These are phyloP conservation scores for Trametes elegans DNA, from an alignment of 768 basidiomycete species.

Conservation along the genomic window DNA sequence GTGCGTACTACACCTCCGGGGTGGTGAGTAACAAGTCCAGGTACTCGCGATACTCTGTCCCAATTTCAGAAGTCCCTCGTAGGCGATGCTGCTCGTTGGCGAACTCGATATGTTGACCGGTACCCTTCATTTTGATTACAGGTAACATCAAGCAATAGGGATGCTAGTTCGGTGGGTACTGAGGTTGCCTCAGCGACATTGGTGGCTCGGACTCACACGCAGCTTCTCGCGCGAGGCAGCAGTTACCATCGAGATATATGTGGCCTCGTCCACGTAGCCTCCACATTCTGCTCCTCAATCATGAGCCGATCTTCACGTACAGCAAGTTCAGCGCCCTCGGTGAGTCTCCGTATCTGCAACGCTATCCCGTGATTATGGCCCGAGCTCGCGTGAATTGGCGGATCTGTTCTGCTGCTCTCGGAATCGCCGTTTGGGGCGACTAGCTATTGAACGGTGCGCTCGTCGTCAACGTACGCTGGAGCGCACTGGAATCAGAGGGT, in stretches of 20 bases:
- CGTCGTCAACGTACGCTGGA: not conserved
- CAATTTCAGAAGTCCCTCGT: not conserved
- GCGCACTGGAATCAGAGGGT: constrained; percentile 12
- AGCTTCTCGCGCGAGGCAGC: no score
- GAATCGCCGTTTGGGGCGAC: constrained; percentile 7
- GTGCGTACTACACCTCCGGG: no score
- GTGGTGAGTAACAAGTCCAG: no score
- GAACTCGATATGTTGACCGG: no score
- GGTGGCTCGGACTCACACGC: not conserved
- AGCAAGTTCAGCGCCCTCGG: not conserved
- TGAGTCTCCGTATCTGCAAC: not conserved
- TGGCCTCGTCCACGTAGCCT: not conserved
- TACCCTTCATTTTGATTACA: no score
- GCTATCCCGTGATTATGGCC: not conserved
- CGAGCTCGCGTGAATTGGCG: not conserved
- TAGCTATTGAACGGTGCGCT: constrained; percentile 1
- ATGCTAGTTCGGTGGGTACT: not conserved
- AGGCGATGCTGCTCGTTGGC: not conserved
- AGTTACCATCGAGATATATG: constrained; percentile 1
- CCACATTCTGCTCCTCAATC: not conserved
- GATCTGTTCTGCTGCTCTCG: constrained; percentile 13
- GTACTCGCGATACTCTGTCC: not conserved
- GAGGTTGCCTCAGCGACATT: not conserved
- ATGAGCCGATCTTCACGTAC: not conserved
- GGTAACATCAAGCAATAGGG: no score